Evolutionary conservation across 139 green algal species (phyloP).

Genomic region (Chlorokybus atmophyticus): DNA sequence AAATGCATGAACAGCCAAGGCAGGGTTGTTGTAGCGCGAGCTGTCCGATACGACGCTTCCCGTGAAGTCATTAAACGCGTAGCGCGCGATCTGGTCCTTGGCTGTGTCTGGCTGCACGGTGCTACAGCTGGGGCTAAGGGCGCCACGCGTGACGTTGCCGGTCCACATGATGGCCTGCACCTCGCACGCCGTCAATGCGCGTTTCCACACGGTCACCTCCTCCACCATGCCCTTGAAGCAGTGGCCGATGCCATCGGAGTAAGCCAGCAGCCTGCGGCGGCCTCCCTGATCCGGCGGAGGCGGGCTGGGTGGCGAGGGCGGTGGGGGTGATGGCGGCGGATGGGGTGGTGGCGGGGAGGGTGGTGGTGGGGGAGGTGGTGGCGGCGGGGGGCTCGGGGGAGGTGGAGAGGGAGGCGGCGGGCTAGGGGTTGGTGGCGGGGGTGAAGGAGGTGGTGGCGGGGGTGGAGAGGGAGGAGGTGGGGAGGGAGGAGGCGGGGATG

Average conservation of each 20-base stretch:
- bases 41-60: background rate
- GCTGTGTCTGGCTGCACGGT: background rate
- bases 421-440: too few species aligned
- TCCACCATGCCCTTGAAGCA: slow-evolving; percentile 9
- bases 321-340: too few species aligned
- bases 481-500: too few species aligned
- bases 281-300: too few species aligned
- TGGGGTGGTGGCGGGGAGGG: background rate
- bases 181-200: slow-evolving; percentile 7
- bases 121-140: slow-evolving; percentile 4
- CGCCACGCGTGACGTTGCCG: slow-evolving; percentile 4
- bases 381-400: too few species aligned
- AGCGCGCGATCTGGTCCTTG: slow-evolving; percentile 3
- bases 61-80: slow-evolving; percentile 13
- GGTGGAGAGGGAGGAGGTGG: too few species aligned
- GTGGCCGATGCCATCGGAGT: background rate
- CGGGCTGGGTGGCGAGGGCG: background rate
- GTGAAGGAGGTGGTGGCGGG: too few species aligned
- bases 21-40: background rate
- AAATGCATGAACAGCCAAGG: background rate
- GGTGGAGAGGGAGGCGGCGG: background rate
- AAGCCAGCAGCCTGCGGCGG: background rate
- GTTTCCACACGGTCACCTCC: slow-evolving; percentile 11
- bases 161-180: slow-evolving; percentile 12
- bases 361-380: background rate